Base-by-base conservation (phyloP, 2,329 filamentous ascomycete genomes). In the Xylaria digitata region DNA sequence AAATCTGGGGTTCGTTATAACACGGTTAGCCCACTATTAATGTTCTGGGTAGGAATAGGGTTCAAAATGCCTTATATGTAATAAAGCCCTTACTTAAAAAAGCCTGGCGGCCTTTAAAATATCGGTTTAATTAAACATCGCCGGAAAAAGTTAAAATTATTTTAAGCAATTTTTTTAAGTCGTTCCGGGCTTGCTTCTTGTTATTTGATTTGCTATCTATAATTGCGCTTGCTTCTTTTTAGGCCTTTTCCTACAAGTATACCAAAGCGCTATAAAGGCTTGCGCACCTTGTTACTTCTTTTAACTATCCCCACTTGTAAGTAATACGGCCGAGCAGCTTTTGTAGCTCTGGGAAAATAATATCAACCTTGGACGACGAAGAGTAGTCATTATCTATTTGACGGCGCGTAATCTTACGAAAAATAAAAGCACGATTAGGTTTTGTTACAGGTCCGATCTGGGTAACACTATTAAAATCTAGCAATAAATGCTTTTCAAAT, bases 131-230 rank as follows among this genome's bases (percentile, higher is more conserved):
- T 6, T 37, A 46, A 23, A 53, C 61, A n/a, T 64, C 61, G 6
- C 61, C 61, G 3, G 61, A 64, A 2, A 54, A 64, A 53, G 54
- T 64, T 30, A 46, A 53, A 8, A 64, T 64, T 0, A 64, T 64
- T 52, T 48, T 53, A 3, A 64, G 53, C 37, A 64, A 21, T 54
- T 64, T 54, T 45, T 48, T 57, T 19, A 63, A 46, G 40, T 63
- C 61, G 6, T 52, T 13, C 4, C 61, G 61, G 26, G 61, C 61
- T 45, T 58, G 61, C 19, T 53, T 43, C 42, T 50, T 37, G 23
- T 63, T 54, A 21, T 58, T 40, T 1, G 61, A 58, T 26, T 63
- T 45, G 19, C 9, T 34, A 3, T 53, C 23, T 23, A 21, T 17
- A 15, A 48, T 50, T 1, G 21, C 53, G 4, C 1, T 53, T 2